Evolutionary conservation across 352 stramenopile genomes (phyloP), one percentile per base, ranked within the genome.

Genomic region (Aphanomyces invadans): DNA sequence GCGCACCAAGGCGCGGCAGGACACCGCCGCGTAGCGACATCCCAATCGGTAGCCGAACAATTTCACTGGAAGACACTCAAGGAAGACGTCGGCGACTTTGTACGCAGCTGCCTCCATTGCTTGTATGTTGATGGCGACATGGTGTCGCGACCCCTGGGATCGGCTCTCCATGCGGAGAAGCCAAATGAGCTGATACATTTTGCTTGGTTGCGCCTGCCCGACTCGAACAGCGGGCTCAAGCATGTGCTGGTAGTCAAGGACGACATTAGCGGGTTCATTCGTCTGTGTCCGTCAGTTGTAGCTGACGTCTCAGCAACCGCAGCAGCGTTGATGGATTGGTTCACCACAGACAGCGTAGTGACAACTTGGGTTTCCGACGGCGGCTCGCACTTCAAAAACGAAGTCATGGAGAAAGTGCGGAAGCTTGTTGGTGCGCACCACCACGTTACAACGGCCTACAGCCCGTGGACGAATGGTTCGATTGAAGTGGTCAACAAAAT

Each of bases 111-210:
- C 33, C 26, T 64, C 17, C 56, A 70, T 32, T 70, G 63, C 44
- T 9, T 73, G 29, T 28, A 25, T 4, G 53, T 60, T 0, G 63
- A 65, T 11, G 60, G 71, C 4, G 48, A 64, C 12, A 64, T 55
- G 1, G 44, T 60, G 0, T 69, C 65, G 0, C 49, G 70, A 0
- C 71, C 75, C 9, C 63, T 70, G 33, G 71, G 73, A 4, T 46
- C 68, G 10, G 65, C 54, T 0, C 11, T 78, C 21, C 48, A 55
- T 5, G 70, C 69, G 2, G 75, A 74, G 0, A 77, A 73, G n/a
- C 73, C 71, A 0, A 79, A 79, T 12, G 66, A 81, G 31, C 9
- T 75, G 4, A 25, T 79, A 0, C 70, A 79, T 28, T 79, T 79
- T 23, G 70, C 76, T 11, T 81, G 69, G 11, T 31, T 79, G 12